These are phyloP conservation scores for Noccaea bulbosa DNA, from an alignment of 345 rosid genomes.

Conservation along the genomic window DNA sequence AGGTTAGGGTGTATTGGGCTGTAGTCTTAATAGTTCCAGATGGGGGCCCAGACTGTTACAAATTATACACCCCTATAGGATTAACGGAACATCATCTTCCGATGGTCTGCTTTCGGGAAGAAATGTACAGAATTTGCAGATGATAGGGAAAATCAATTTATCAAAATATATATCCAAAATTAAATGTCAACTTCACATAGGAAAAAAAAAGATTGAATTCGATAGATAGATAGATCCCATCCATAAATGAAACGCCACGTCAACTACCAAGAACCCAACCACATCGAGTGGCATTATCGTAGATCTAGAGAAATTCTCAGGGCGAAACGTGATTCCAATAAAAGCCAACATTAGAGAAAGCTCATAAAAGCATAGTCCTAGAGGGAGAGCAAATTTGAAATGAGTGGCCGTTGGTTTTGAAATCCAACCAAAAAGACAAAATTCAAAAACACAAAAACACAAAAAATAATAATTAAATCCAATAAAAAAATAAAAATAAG, in stretches of 20 bases:
- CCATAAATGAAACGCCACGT: slow-evolving; percentile 31
- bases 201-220: not conserved
- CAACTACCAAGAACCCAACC: not conserved
- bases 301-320: not conserved
- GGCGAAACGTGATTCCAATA: slow-evolving; percentile 38
- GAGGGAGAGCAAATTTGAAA: slow-evolving; percentile 62
- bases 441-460: slow-evolving; percentile 39
- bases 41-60: too few relatives aligned
- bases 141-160: too few relatives aligned
- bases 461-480: not conserved
- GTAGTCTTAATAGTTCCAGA: too few relatives aligned
- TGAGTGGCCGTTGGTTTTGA: slow-evolving; percentile 75
- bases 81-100: too few relatives aligned
- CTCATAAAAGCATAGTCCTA: slow-evolving; percentile 14
- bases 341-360: slow-evolving; percentile 14
- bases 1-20: too few relatives aligned
- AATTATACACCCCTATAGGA: too few relatives aligned
- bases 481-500: slow-evolving; percentile 1
- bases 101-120: too few relatives aligned
- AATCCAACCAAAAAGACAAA: slow-evolving; percentile 48
- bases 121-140: too few relatives aligned
- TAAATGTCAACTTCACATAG: not conserved
- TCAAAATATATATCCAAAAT: not conserved
- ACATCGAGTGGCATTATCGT: slow-evolving; percentile 28
- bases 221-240: not conserved